Base-by-base conservation (phyloP, 2,329 filamentous ascomycete species). In the Fusarium praegraminearum region DNA sequence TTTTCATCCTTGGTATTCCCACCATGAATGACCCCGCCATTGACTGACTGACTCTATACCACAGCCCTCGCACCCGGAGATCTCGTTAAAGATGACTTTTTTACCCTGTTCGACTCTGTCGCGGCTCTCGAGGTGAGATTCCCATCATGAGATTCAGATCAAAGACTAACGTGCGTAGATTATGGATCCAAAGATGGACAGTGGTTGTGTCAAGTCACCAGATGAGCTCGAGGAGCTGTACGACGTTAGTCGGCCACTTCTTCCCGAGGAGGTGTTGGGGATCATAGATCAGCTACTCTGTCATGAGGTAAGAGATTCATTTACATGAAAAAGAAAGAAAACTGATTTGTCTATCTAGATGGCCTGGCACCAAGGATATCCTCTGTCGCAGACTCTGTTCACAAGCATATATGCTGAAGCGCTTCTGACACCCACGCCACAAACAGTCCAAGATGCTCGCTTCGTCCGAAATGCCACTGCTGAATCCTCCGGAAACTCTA, bases 181-280 rank as follows among this genome's bases (percentile, higher is more conserved):
- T 74, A 98, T 98, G 93, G 96, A 99, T 76, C 90, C 93, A 1
- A 99, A 98, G 81, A 99, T 99, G 96, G 96, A 99, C 80, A 98
- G 93, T 76, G 96, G 96, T 30, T 94, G 91, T 70, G 84, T 97
- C 9, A 86, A 89, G 22, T 88, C 91, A 10, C 92, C 90, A 32
- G 93, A 97, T 75, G 89, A 90, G n/a, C 87, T 95, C 35, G 93
- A 97, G 63, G 91, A 95, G 68, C 87, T 92, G 52, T 97, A 95
- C 79, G 91, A 97, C 75, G 88, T 94, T 41, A 83, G 87, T 44
- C 84, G 85, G 47, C 83, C 87, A 9, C 82, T 97, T 41, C 83
- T 90, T 16, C 92, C 93, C 1, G 89, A 91, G 72, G 91, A 99
- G 79, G 88, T 97, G 1, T 83, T 99, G 56, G 95, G 96, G 33